These are phyloP conservation scores for Fusarium transvaalense DNA, from an alignment of 2,329 filamentous ascomycete species.

Conservation along the genomic window DNA sequence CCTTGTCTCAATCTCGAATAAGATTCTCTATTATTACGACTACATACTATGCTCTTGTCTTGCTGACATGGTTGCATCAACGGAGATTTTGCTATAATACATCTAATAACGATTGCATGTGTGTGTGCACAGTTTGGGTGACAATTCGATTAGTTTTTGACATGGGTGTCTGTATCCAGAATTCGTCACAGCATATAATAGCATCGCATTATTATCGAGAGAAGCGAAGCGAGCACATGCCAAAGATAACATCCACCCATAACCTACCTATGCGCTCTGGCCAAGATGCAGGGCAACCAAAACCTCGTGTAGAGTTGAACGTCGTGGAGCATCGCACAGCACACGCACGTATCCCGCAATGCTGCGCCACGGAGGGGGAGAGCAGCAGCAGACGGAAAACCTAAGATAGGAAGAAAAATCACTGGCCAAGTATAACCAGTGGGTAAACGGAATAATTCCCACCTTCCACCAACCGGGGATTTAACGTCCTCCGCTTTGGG, in stretches of 20 bases:
- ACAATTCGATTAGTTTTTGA: conserved; percentile 8
- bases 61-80: conserved; percentile 10
- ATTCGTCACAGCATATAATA: conserved; percentile 32
- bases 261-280: not conserved
- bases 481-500: conserved; percentile 14
- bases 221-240: conserved; percentile 28
- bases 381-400: not conserved
- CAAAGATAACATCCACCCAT: conserved; percentile 32
- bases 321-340: conserved; percentile 39
- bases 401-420: not conserved
- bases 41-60: conserved; percentile 2
- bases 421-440: conserved; percentile 15
- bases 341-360: conserved; percentile 28
- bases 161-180: conserved; percentile 18
- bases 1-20: conserved; percentile 9
- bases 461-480: conserved; percentile 31
- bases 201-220: conserved; percentile 30
- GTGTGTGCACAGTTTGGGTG: conserved; percentile 13
- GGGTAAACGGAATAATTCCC: conserved; percentile 28
- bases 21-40: conserved; percentile 15
- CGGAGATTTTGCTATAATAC: conserved; percentile 2
- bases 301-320: conserved; percentile 42
- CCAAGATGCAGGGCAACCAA: conserved; percentile 27
- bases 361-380: conserved; percentile 26
- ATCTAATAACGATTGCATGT: conserved; percentile 10